Conservation (phyloP, 1,139 yeast species). For the Pichia sp. region DNA sequence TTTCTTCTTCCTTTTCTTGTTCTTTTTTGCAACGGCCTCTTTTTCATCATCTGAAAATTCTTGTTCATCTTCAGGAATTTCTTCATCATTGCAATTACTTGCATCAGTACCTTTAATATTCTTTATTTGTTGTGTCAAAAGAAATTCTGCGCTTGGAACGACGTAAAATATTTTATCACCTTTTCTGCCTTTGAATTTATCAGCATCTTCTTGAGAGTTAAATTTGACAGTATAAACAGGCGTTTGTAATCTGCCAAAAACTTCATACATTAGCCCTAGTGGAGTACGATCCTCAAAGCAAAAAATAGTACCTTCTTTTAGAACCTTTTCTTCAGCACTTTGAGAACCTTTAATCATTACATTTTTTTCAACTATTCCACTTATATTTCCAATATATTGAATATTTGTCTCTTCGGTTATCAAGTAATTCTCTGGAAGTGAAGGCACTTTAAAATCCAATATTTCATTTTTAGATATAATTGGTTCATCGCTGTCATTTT, state of each 20-base stretch:
- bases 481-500: constrained; percentile 45
- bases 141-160: constrained; percentile 73
- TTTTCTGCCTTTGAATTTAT: constrained; percentile 37
- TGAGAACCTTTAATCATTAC: constrained; percentile 66
- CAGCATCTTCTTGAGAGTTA: constrained; percentile 46
- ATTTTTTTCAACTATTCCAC: constrained; percentile 64
- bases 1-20: constrained; percentile 47
- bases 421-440: constrained; percentile 59
- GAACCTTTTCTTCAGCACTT: constrained; percentile 80
- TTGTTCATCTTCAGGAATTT: constrained; percentile 84
- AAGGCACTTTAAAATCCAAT: constrained; percentile 59
- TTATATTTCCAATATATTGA: constrained; percentile 67
- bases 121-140: constrained; percentile 68
- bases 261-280: constrained; percentile 82
- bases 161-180: constrained; percentile 69
- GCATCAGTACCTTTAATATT: constrained; percentile 86
- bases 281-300: constrained; percentile 69
- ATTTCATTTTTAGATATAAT: constrained; percentile 75
- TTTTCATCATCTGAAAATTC: constrained; percentile 92
- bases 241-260: constrained; percentile 82
- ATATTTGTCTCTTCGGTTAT: constrained; percentile 58
- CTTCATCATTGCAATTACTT: constrained; percentile 91
- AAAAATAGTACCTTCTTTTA: constrained; percentile 75
- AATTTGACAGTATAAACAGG: constrained; percentile 79
- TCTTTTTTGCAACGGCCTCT: constrained; percentile 59